Base-by-base conservation (phyloP, 176 grass and related monocot species). In the Phoenix dactylifera region DNA sequence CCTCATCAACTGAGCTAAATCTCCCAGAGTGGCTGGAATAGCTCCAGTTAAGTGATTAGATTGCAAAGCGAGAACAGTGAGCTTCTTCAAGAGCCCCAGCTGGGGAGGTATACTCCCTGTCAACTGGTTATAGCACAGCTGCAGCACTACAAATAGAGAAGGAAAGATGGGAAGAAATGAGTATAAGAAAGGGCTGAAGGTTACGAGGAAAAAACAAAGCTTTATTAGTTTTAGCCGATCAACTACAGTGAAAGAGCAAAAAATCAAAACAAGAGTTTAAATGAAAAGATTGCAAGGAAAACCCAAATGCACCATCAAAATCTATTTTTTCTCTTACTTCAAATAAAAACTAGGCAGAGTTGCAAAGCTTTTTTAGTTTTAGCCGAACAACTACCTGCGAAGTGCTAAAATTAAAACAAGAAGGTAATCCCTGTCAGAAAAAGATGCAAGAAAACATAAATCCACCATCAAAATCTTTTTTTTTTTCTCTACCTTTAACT, bases 21-120 rank as follows among this genome's bases (percentile, higher is more conserved):
- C 76, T 50, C 81, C 76, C 0, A 97, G 60, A 22, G 84, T 79
- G 1, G 87, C 84, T 7, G 87, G 81, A 50, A 97, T 88, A 0
- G 87, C 93, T 51, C 93, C 87, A 12, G 73, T 86, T 39, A 97
- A 58, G 24, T 72, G 78, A 72, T 97, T 97, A 7, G 79, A 85
- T 73, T 97, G 84, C 48, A 97, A 67, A 58, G 87, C 62, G 25
- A 97, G 84, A 52, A 97, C 78, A 17, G 20, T 83, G 51, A 92
- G 76, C 49, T 85, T 83, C 32, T 68, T 97, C 59, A 90, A 54
- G 55, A 73, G 30, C 53, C 87, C 77, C 51, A 97, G 63, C 73
- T 88, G 77, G 15, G 66, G 85, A 7, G 93, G 93, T 68, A 97
- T 71, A 66, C 87, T 88, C 73, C 84, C 81, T 24, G 73, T 80